These are phyloP conservation scores for Pneumocystis carinii DNA, from an alignment of 1,139 yeast genomes.

Conservation along the genomic window DNA sequence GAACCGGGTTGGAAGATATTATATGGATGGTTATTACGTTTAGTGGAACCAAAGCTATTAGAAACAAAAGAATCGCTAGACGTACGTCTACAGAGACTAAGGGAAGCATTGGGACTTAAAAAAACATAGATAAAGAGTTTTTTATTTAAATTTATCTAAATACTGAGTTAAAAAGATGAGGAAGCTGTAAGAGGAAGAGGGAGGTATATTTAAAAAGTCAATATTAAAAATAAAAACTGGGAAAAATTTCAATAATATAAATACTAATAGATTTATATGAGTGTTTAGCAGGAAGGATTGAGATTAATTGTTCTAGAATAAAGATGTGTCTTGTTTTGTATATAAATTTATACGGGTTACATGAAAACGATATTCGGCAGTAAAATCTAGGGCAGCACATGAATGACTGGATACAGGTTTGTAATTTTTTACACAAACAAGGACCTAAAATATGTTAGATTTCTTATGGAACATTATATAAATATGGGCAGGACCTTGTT, in stretches of 20 bases:
- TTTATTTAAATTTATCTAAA: too few species aligned
- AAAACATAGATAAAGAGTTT: neutral
- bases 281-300: too few species aligned
- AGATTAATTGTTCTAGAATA: too few species aligned
- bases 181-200: too few species aligned
- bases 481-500: neutral
- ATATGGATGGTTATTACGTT: neutral
- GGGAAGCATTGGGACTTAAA: neutral
- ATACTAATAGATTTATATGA: too few species aligned
- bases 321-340: neutral
- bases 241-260: too few species aligned
- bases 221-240: too few species aligned
- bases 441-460: neutral
- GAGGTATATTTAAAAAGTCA: too few species aligned
- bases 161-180: too few species aligned
- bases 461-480: neutral
- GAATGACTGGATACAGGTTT: neutral
- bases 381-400: neutral
- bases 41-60: too few species aligned
- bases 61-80: neutral
- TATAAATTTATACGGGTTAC: neutral
- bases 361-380: neutral
- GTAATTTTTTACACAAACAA: neutral
- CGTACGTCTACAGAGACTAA: neutral
- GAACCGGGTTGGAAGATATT: neutral